Conservation (phyloP, 1,284 basidiomycete genomes). For the Thelephora terrestris region DNA sequence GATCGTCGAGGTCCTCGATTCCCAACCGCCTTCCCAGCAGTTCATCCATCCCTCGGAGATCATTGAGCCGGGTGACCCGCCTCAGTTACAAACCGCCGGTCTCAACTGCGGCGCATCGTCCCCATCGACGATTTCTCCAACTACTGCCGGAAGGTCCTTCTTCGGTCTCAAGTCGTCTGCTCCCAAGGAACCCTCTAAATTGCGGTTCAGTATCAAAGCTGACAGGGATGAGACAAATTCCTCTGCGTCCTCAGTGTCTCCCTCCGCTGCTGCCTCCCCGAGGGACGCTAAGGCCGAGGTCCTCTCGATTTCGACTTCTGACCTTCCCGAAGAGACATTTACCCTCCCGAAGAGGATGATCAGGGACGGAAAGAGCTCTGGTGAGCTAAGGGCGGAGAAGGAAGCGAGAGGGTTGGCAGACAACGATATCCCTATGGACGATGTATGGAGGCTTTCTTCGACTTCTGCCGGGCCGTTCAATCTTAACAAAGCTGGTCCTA, state of each 20-base stretch:
- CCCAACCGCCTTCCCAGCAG: constrained; percentile 15
- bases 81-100: constrained; percentile 4
- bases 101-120: constrained; percentile 4
- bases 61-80: constrained; percentile 28
- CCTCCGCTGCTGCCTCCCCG: constrained; percentile 9
- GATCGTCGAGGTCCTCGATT: constrained; percentile 25
- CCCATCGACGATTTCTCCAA: neutral
- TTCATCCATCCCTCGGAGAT: constrained; percentile 26
- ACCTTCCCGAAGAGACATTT: constrained; percentile 15
- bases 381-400: neutral
- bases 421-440: no score
- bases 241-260: neutral
- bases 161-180: constrained; percentile 32
- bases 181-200: constrained; percentile 64
- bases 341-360: constrained; percentile 1
- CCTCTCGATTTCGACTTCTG: constrained; percentile 11
- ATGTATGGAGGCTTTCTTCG: neutral
- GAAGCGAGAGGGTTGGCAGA: no score
- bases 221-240: constrained; percentile 27
- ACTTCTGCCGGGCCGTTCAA: neutral
- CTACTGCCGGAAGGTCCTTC: constrained; percentile 14
- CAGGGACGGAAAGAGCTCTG: neutral
- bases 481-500: constrained; percentile 9
- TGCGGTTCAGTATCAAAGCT: constrained; percentile 52
- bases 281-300: constrained; percentile 16